Evolutionary conservation across 352 stramenopile species (phyloP).

Genomic region (Phytophthora citricola): DNA sequence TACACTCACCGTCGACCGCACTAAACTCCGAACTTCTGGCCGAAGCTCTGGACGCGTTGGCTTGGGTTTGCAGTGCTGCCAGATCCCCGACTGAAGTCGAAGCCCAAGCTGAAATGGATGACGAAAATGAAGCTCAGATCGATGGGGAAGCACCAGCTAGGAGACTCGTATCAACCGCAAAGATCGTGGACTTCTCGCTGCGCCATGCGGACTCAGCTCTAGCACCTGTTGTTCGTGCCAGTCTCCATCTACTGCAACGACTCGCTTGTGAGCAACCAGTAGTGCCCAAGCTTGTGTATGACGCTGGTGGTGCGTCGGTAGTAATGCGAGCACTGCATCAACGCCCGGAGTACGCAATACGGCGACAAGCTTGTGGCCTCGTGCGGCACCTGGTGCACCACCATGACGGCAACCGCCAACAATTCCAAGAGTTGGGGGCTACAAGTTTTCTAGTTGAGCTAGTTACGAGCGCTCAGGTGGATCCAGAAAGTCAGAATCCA

Average conservation of each 20-base stretch:
- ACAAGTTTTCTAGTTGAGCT: conserved; percentile 45
- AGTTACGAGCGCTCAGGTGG: conserved; percentile 15
- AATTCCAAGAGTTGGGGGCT: conserved; percentile 62
- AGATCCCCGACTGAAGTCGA: conserved; percentile 23
- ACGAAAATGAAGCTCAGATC: conserved; percentile 16
- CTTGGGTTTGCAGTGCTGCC: conserved; percentile 54
- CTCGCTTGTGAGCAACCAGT: conserved; percentile 42
- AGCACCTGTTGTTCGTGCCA: conserved; percentile 41
- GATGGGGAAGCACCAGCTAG: conserved; percentile 40
- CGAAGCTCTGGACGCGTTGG: conserved; percentile 59
- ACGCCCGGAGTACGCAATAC: conserved; percentile 27
- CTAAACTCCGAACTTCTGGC: conserved; percentile 46
- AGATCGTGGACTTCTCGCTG: conserved; percentile 60
- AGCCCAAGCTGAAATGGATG: conserved; percentile 33
- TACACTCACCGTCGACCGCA: conserved; percentile 53
- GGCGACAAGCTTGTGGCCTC: conserved; percentile 45
- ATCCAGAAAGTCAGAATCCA: not conserved
- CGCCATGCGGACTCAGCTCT: conserved; percentile 46
- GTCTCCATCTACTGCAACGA: conserved; percentile 65
- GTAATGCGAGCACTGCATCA: conserved; percentile 61
- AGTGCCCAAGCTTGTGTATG: conserved; percentile 50
- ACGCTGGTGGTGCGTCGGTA: conserved; percentile 34
- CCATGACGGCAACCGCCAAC: conserved; percentile 55
- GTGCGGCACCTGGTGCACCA: conserved; percentile 57
- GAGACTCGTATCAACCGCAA: conserved; percentile 47